Conservation (phyloP, 257 asterid genomes). For the Perilla frutescens region DNA sequence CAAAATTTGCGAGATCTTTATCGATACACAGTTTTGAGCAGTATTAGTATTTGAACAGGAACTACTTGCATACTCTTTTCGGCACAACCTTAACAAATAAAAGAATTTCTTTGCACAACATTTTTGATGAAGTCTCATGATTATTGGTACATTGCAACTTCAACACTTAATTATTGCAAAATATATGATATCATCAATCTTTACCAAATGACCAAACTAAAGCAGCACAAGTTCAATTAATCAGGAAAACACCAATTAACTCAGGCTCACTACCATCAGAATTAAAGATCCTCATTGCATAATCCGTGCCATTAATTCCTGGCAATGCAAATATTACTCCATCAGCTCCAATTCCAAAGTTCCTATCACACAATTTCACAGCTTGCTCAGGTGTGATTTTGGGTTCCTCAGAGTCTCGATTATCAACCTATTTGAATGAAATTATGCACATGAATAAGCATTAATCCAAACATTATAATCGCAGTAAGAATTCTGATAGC, state of each 20-base stretch:
- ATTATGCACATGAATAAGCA: slow-evolving; percentile 25
- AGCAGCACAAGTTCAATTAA: slow-evolving; percentile 15
- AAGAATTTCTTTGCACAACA: neutral
- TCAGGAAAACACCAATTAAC: slow-evolving; percentile 46
- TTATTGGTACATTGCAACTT: neutral
- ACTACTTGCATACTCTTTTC: neutral
- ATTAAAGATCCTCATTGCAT: slow-evolving; percentile 92
- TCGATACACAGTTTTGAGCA: neutral
- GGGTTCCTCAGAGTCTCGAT: slow-evolving; percentile 76
- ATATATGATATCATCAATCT: neutral
- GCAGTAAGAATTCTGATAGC: neutral
- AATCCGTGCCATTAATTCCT: slow-evolving; percentile 78
- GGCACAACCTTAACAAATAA: neutral
- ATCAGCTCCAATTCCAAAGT: slow-evolving; percentile 96
- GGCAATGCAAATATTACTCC: slow-evolving; percentile 94
- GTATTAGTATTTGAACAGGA: neutral
- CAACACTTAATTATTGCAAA: neutral
- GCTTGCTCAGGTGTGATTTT: slow-evolving; percentile 89
- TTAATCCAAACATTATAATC: neutral
- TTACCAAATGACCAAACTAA: slow-evolving; percentile 13
- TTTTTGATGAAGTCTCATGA: neutral
- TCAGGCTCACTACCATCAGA: slow-evolving; percentile 99
- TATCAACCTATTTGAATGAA: slow-evolving; percentile 68
- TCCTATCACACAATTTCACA: slow-evolving; percentile 75
- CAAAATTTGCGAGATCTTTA: neutral